These are phyloP conservation scores for Cryptosporidium ubiquitum DNA, from an alignment of 169 alveolate species.

Conservation along the genomic window DNA sequence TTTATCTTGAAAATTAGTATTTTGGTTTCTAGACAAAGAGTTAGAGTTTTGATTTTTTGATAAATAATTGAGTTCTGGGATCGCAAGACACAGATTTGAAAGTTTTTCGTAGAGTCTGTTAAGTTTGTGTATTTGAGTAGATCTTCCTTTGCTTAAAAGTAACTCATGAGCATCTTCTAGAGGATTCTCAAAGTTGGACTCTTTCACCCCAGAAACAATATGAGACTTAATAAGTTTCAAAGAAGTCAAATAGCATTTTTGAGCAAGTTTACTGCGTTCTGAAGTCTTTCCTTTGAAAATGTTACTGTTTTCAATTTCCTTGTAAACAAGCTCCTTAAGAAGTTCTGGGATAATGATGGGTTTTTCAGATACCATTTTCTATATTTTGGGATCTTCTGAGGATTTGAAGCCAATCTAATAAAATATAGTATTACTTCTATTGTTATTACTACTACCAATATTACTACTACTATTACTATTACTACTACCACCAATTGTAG, in stretches of 20 bases:
- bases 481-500: too few species aligned
- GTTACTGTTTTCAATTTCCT: conserved; percentile 2
- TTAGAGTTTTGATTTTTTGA: not conserved
- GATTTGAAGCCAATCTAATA: not conserved
- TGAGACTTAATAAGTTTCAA: conserved; percentile 49
- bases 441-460: too few species aligned
- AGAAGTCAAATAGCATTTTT: conserved; percentile 41
- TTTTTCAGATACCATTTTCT: not conserved
- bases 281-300: not conserved
- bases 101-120: conserved; percentile 27
- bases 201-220: conserved; percentile 54
- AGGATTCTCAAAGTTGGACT: conserved; percentile 18
- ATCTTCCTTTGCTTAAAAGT: conserved; percentile 15
- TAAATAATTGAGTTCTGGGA: conserved; percentile 24
- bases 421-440: too few species aligned
- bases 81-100: conserved; percentile 18
- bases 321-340: conserved; percentile 53
- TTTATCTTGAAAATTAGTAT: conserved; percentile 6
- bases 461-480: too few species aligned
- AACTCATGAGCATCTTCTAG: conserved; percentile 59
- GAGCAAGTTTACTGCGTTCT: conserved; percentile 19
- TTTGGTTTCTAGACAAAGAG: not conserved
- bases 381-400: not conserved
- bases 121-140: conserved; percentile 45
- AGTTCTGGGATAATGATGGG: conserved; percentile 67